A percentile compares a stretch with the other conserved stretches of the same genome.
These are phyloP conservation scores for Leccinellum albellum DNA, from an alignment of 768 basidiomycete species.

Conservation along the genomic window DNA sequence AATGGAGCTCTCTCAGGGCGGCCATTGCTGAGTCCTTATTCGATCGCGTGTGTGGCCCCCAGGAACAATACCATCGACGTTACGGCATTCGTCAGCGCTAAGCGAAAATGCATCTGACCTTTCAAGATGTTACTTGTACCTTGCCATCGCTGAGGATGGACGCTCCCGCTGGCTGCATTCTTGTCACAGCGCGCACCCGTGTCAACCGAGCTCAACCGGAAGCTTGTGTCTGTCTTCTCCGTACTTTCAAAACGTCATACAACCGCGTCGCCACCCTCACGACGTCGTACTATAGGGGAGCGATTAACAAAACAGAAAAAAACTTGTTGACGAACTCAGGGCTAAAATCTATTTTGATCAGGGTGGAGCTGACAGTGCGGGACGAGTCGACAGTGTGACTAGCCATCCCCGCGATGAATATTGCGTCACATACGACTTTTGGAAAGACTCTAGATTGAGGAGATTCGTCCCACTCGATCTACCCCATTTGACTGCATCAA, in stretches of 20 bases:
- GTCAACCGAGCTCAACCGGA: neutral
- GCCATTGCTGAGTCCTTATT: neutral
- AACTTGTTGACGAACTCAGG: neutral
- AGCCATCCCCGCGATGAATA: neutral
- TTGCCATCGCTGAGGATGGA: neutral
- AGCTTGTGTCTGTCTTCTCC: neutral
- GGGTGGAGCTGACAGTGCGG: neutral
- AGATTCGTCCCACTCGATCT: neutral
- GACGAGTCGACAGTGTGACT: neutral
- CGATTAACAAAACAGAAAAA: neutral
- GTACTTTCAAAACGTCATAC: neutral
- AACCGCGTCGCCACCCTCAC: neutral
- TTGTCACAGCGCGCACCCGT: neutral
- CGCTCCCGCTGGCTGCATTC: neutral
- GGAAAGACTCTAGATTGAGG: neutral
- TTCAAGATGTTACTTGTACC: neutral
- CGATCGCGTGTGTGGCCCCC: conserved; percentile 6
- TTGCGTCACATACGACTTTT: neutral
- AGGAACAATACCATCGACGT: conserved; percentile 12
- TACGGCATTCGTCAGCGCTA: conserved; percentile 15
- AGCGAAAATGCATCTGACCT: neutral
- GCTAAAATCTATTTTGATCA: conserved; percentile 24
- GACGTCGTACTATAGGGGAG: neutral
- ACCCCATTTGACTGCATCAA: neutral
- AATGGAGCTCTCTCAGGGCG: conserved; percentile 6